A percentile compares a stretch with the other conserved stretches of the same genome.
These are phyloP conservation scores for Colletotrichum camelliae DNA, from an alignment of 2,329 filamentous ascomycete genomes.

Conservation along the genomic window DNA sequence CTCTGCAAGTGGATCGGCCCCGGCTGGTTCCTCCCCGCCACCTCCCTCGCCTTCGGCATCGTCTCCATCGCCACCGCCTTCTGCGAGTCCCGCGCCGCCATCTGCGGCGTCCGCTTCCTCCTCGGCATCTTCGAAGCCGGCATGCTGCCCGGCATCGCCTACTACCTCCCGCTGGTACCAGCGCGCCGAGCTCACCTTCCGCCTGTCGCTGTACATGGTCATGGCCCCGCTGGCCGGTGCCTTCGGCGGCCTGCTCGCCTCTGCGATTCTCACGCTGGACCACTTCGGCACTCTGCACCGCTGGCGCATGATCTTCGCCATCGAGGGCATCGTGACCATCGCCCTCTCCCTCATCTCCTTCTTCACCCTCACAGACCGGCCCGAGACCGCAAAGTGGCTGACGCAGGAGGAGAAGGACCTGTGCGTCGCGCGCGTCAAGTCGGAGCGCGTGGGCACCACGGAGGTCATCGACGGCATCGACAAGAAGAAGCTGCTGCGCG, in stretches of 20 bases:
- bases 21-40: slow-evolving; percentile 72
- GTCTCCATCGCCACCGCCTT: slow-evolving; percentile 71
- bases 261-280: slow-evolving; percentile 66
- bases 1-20: slow-evolving; percentile 75
- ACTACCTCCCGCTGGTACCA: slow-evolving; percentile 77
- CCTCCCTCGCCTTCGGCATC: slow-evolving; percentile 67
- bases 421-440: slow-evolving; percentile 70
- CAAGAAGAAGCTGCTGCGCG: slow-evolving; percentile 61
- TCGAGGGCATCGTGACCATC: slow-evolving; percentile 67
- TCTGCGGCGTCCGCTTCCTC: slow-evolving; percentile 69
- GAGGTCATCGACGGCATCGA: slow-evolving; percentile 70
- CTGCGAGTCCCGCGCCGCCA: slow-evolving; percentile 56
- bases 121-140: slow-evolving; percentile 75
- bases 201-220: slow-evolving; percentile 72
- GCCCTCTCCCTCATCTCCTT: slow-evolving; percentile 59
- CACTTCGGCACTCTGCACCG: slow-evolving; percentile 59
- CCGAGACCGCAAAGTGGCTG: slow-evolving; percentile 72
- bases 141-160: slow-evolving; percentile 76
- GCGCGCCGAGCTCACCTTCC: slow-evolving; percentile 70
- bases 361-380: slow-evolving; percentile 70
- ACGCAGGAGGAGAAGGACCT: slow-evolving; percentile 69
- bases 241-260: slow-evolving; percentile 72
- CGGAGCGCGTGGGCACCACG: slow-evolving; percentile 65
- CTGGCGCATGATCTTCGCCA: slow-evolving; percentile 75
- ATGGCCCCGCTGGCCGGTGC: slow-evolving; percentile 74